Evolutionary conservation across 2,329 filamentous ascomycete species (phyloP), one percentile per base, ranked within the genome.

Genomic region (Coniosporium tulheliwenetii): DNA sequence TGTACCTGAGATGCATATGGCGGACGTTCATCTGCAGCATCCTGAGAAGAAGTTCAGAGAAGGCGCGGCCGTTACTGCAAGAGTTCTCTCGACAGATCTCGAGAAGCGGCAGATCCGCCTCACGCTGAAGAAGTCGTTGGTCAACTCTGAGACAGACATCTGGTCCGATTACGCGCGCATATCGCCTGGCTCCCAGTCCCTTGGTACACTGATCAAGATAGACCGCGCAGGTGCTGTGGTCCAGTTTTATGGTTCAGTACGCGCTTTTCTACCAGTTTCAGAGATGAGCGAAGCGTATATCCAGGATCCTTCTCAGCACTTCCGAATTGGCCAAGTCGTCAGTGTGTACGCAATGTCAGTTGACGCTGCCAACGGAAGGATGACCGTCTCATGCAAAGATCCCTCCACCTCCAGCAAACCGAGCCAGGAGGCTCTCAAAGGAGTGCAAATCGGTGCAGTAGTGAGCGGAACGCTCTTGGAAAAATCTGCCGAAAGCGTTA

Each of bases 251-350:
- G 85, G 85, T 13, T 64, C 70, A 8, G 69, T 98, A 14, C 76
- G 77, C 48, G 93, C 82, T 8, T 98, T 93, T 65, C 70, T 98
- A 41, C 91, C 91, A 2, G 79, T 93, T 1, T 84, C 84, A 1
- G 89, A 98, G 61, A 98, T 98, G 91, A 96, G 91, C 57, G 91
- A 98, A 58, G 86, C 87, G 9, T 95, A 81, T 55, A 95, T 98
- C 52, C 75, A 81, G 49, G 83, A 95, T 53, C 86, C 91, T 4
- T 76, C 75, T 37, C 79, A 93, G 53, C 87, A 96, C 61, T 98
- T 98, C 66, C 78, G 81, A 31, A 64, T 78, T 36, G 93, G 91
- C 1, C 91, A 98, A 58, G 89, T 93, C 1, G 81, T 98, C 48
- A 93, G 77, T 52, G 83, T 95, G 14, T 84, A 89, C 52, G 77